Conservation (phyloP, 1,284 basidiomycete species). For the Papiliotrema flavescens region DNA sequence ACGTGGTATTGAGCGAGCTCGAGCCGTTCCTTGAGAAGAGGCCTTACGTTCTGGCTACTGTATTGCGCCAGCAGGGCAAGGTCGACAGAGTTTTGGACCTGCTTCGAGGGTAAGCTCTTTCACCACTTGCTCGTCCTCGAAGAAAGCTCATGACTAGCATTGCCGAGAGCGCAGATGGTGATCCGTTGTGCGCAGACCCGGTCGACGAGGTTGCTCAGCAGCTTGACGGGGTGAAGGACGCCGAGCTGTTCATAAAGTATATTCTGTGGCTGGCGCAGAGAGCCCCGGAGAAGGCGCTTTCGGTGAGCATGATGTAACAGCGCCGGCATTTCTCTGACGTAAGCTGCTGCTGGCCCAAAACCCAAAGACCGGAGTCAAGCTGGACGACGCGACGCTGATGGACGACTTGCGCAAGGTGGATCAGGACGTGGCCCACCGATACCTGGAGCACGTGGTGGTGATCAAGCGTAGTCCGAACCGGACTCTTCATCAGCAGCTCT, state of each 20-base stretch:
- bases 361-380: conserved; percentile 56
- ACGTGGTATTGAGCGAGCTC: conserved; percentile 62
- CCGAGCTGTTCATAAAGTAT: conserved; percentile 64
- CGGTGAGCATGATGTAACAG: conserved; percentile 53
- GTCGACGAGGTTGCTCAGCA: conserved; percentile 64
- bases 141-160: conserved; percentile 54
- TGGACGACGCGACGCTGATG: conserved; percentile 45
- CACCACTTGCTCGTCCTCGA: background rate
- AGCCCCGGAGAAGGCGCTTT: conserved; percentile 66
- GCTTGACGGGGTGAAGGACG: conserved; percentile 61
- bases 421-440: conserved; percentile 60
- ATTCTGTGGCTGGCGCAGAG: conserved; percentile 73
- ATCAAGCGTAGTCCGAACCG: conserved; percentile 57
- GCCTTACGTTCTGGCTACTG: conserved; percentile 62
- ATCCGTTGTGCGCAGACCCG: conserved; percentile 65
- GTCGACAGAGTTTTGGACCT: conserved; percentile 62
- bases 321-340: background rate
- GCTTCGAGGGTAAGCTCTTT: conserved; percentile 62
- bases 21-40: conserved; percentile 61
- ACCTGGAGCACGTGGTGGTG: conserved; percentile 75
- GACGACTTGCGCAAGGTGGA: conserved; percentile 40
- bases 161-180: conserved; percentile 58
- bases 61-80: conserved; percentile 61
- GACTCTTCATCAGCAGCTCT: conserved; percentile 38
- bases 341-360: conserved; percentile 53